These are phyloP conservation scores for Brassica cretica DNA, from an alignment of 345 rosid species.

Conservation along the genomic window DNA sequence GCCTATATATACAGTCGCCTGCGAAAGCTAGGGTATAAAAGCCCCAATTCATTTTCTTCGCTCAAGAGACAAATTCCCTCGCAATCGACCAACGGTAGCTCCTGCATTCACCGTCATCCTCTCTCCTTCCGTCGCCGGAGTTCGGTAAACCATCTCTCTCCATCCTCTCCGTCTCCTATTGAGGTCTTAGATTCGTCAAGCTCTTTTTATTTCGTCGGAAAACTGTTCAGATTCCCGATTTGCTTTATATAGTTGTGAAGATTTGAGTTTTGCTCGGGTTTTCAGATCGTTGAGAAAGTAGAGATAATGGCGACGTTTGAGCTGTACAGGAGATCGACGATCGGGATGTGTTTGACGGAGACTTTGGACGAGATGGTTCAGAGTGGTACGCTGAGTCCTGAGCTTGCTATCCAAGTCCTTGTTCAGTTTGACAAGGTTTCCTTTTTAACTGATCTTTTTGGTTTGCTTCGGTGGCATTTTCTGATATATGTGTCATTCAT, in stretches of 20 bases:
- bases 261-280: conserved; percentile 19
- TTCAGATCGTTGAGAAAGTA: conserved; percentile 31
- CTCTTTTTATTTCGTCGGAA: background rate
- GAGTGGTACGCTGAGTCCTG: conserved; percentile 86
- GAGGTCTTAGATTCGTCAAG: conserved; percentile 6
- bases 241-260: background rate
- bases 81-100: conserved; percentile 41
- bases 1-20: conserved; percentile 64
- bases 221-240: conserved; percentile 1
- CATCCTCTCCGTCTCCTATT: conserved; percentile 27
- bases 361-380: conserved; percentile 95
- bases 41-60: conserved; percentile 57
- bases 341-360: conserved; percentile 97
- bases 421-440: conserved; percentile 89
- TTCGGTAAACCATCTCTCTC: conserved; percentile 31
- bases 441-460: conserved; percentile 33
- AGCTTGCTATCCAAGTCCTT: conserved; percentile 93
- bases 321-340: conserved; percentile 92
- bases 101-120: conserved; percentile 1
- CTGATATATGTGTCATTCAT: background rate
- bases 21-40: conserved; percentile 91
- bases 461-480: background rate
- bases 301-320: conserved; percentile 92
- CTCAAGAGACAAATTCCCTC: conserved; percentile 38
- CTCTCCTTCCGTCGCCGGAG: conserved; percentile 34